A percentile compares a stretch with the other conserved stretches of the same genome.
Conservation (phyloP, 1,139 yeast species). For the Taphrina deformans region DNA sequence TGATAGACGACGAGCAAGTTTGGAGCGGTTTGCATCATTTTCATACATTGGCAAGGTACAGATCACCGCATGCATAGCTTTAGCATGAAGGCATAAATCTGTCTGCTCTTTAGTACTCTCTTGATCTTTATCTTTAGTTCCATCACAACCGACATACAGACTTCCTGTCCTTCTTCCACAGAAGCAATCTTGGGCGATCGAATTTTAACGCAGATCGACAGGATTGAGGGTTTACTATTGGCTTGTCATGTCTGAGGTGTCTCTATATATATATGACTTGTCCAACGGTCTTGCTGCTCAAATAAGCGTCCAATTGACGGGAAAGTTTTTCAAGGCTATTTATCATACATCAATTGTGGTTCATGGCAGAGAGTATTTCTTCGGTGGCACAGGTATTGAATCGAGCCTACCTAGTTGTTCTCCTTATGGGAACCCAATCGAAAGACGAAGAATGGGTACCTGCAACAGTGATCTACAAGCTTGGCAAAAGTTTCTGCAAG, state of each 20-base stretch:
- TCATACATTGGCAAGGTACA: too few species aligned
- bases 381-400: slow-evolving; percentile 55
- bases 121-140: too few species aligned
- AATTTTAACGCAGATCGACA: too few species aligned
- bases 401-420: slow-evolving; percentile 55
- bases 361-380: slow-evolving; percentile 56
- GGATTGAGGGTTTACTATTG: too few species aligned
- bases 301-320: slow-evolving; percentile 53
- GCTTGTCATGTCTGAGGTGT: slow-evolving; percentile 47
- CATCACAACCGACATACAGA: too few species aligned
- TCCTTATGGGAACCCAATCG: slow-evolving; percentile 61
- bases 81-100: too few species aligned
- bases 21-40: too few species aligned
- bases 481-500: slow-evolving; percentile 56
- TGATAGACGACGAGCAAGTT: too few species aligned
- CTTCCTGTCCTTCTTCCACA: neutral
- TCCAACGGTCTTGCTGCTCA: slow-evolving; percentile 54
- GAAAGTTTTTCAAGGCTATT: slow-evolving; percentile 58
- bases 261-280: slow-evolving; percentile 66
- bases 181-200: too few species aligned
- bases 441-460: slow-evolving; percentile 57
- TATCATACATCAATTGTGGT: slow-evolving; percentile 66
- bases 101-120: too few species aligned
- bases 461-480: slow-evolving; percentile 57
- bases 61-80: too few species aligned